Percentiles rank a stretch among this genome's conserved stretches.
These are phyloP conservation scores for Wallacemonas collosoma DNA, from an alignment of 208 protist species.

Conservation along the genomic window DNA sequence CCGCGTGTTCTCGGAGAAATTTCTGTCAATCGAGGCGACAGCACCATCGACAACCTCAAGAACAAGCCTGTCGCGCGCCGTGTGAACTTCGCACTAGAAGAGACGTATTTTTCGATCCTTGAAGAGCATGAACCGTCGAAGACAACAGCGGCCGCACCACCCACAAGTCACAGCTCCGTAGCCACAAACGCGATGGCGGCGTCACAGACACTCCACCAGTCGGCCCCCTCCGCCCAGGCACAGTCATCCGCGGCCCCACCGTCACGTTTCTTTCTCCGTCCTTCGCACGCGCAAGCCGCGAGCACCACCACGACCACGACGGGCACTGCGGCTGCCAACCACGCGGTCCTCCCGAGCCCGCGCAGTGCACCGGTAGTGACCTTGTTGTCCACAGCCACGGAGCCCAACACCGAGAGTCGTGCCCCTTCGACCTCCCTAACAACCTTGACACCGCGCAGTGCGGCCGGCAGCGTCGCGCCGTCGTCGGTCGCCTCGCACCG, in stretches of 20 bases:
- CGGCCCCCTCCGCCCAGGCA: no score
- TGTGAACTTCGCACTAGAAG: conserved; percentile 2
- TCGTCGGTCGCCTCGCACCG: background rate
- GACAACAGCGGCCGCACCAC: background rate
- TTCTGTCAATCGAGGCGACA: background rate
- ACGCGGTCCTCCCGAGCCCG: background rate
- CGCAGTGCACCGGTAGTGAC: background rate
- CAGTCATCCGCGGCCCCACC: no score
- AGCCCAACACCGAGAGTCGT: background rate
- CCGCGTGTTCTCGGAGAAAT: background rate
- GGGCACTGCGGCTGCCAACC: no score
- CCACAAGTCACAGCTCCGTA: no score
- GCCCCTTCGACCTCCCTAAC: background rate
- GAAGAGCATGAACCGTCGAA: background rate
- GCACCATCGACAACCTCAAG: background rate
- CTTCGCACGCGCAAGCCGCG: no score
- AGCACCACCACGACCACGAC: no score
- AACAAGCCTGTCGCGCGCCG: conserved; percentile 3
- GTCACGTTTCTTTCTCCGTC: no score
- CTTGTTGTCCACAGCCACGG: background rate
- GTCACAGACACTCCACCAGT: no score
- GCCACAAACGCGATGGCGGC: no score
- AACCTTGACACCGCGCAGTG: background rate
- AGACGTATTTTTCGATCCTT: background rate
- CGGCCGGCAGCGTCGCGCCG: background rate